Evolutionary conservation across 129 eudicot species (phyloP), one percentile per base, ranked within the genome.

Genomic region (Sambucus nigra): DNA sequence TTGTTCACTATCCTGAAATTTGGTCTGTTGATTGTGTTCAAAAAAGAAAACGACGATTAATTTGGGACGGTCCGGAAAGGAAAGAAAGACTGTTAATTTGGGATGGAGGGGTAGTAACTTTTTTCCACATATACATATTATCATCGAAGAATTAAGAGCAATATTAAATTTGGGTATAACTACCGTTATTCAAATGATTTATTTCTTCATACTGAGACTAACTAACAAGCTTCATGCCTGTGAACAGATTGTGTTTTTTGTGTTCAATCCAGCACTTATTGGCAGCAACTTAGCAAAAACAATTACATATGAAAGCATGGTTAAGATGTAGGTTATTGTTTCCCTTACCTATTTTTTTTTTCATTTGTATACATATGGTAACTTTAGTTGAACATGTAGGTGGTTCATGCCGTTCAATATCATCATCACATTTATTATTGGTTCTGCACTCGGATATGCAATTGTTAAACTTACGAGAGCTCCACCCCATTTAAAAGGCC

Each of bases 331-430:
- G 67, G 82, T 68, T 59, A 44, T 71, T 52, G 15, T 20, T 19
- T 53, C 3, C 57, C 15, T 42, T 0, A 29, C 5, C 41, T 19
- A 7, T 40, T 20, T 5, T n/a, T 52, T 59, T 26, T 18, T 16
- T 17, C 0, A 28, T 14, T 31, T 35, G 14, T 25, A n/a, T 13
- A 17, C n/a, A n/a, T n/a, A 23, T 53, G 10, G 21, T 16, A 8
- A 60, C 15, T 2, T 4, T 17, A 3, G 29, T 13, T 21, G 26
- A 27, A 22, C 25, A 7, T 53, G 59, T 58, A 86, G 99, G 76
- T 91, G 95, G 99, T 91, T 82, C 73, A 86, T 91, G 95, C 99
- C 99, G 11, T 38, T 91, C 20, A 91, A 91, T 65, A 75, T 91
- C 47, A 75, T 91, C 4, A 17, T 80, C 39, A 91, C 99, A 19